These are phyloP conservation scores for Trichoderma koningii DNA, from an alignment of 2,329 filamentous ascomycete species.

Conservation along the genomic window DNA sequence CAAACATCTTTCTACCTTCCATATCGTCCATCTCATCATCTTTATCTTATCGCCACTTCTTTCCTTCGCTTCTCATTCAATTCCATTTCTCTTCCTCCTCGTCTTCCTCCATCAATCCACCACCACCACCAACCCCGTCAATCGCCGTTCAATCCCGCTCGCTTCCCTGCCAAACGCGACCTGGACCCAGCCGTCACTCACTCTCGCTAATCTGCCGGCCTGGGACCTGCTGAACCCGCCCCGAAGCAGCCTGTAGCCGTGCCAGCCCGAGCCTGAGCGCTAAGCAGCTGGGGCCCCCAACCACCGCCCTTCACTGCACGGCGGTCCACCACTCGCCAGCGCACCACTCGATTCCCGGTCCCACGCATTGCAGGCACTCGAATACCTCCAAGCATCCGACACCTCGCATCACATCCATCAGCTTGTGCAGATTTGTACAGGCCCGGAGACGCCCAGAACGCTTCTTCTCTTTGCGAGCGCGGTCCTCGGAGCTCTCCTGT, in stretches of 20 bases:
- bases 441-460: background rate
- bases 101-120: no score
- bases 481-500: no score
- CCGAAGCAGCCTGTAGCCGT: background rate
- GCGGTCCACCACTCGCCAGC: conserved; percentile 18
- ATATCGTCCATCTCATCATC: background rate
- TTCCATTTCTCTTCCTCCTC: background rate
- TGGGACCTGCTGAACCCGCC: conserved; percentile 17
- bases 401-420: no score
- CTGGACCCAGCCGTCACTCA: conserved; percentile 28
- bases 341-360: background rate
- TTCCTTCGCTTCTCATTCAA: background rate
- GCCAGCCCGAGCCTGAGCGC: background rate
- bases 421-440: background rate
- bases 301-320: conserved; percentile 10
- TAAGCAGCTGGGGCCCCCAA: conserved; percentile 18
- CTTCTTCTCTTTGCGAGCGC: background rate
- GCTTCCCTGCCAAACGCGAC: conserved; percentile 1
- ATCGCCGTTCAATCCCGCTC: background rate
- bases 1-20: background rate
- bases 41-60: background rate
- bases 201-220: conserved; percentile 31
- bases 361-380: no score
- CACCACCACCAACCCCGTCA: background rate
- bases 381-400: no score